These are phyloP conservation scores for Penicillium sp. DNA, from an alignment of 2,329 filamentous ascomycete species.

Conservation along the genomic window DNA sequence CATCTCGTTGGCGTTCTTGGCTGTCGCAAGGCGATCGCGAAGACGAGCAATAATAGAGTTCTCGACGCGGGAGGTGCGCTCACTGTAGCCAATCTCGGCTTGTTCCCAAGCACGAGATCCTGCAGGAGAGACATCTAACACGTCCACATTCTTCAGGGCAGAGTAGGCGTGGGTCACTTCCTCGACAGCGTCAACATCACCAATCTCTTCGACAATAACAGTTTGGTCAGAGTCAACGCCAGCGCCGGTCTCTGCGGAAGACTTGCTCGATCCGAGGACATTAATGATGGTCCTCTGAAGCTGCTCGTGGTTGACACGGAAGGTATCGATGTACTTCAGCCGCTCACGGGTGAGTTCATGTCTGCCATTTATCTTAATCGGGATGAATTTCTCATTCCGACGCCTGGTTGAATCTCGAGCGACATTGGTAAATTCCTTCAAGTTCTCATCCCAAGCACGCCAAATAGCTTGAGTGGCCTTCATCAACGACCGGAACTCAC, in stretches of 20 bases:
- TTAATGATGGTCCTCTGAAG: conserved; percentile 94
- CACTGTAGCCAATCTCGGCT: conserved; percentile 94
- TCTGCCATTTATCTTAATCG: conserved; percentile 89
- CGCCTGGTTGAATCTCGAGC: conserved; percentile 91
- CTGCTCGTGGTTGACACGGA: conserved; percentile 96
- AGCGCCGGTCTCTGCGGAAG: conserved; percentile 48
- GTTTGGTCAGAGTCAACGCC: conserved; percentile 55
- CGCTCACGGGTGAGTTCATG: conserved; percentile 87
- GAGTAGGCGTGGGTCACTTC: conserved; percentile 95
- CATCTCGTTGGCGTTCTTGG: conserved; percentile 98
- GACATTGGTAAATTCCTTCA: conserved; percentile 97
- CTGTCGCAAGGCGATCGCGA: conserved; percentile 86
- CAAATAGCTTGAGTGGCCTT: conserved; percentile 81
- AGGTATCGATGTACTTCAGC: conserved; percentile 89
- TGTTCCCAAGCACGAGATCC: conserved; percentile 90
- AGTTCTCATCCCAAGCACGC: conserved; percentile 87
- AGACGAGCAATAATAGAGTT: conserved; percentile 97
- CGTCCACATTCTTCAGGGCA: conserved; percentile 88
- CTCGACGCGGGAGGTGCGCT: conserved; percentile 93
- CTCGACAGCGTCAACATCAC: conserved; percentile 93
- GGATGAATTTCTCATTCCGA: conserved; percentile 96
- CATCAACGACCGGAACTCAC: conserved; percentile 85
- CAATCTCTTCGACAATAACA: conserved; percentile 86
- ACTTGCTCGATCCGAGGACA: conserved; percentile 77
- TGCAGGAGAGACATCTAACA: conserved; percentile 85